A percentile compares a stretch with the other conserved stretches of the same genome.
Conservation (phyloP, 495 filamentous ascomycete species). For the Aspergillus ellipticus region DNA sequence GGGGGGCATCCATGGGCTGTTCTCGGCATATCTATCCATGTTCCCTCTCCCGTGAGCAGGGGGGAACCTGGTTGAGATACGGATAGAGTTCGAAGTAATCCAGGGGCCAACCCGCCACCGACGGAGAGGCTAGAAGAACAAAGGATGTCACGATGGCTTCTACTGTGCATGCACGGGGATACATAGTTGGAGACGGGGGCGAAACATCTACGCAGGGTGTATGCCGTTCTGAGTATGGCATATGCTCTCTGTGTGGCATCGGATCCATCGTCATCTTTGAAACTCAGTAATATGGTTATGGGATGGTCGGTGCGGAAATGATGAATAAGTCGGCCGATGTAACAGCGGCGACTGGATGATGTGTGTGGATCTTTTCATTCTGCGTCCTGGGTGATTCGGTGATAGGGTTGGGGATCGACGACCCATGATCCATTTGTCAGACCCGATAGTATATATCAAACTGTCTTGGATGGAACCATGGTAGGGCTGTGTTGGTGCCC, state of each 20-base stretch:
- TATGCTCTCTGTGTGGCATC: neutral
- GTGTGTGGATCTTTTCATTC: neutral
- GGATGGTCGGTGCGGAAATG: neutral
- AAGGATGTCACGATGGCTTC: neutral
- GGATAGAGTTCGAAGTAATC: neutral
- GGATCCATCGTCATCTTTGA: neutral
- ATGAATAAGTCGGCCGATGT: neutral
- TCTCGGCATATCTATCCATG: neutral
- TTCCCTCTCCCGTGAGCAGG: neutral
- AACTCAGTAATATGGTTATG: neutral
- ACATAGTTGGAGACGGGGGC: too few relatives aligned
- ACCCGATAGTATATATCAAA: neutral
- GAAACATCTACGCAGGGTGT: neutral
- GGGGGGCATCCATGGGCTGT: neutral
- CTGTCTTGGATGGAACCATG: neutral
- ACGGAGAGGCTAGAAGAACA: neutral
- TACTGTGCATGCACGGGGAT: too few relatives aligned
- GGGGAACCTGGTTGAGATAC: neutral
- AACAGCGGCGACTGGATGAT: neutral
- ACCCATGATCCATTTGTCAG: neutral
- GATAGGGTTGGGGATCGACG: neutral
- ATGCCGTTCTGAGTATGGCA: neutral
- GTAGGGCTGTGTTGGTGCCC: neutral
- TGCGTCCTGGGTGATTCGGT: neutral
- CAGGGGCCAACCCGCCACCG: neutral